These are phyloP conservation scores for Naumovozyma castellii DNA, from an alignment of 805 yeast genomes.

Conservation along the genomic window DNA sequence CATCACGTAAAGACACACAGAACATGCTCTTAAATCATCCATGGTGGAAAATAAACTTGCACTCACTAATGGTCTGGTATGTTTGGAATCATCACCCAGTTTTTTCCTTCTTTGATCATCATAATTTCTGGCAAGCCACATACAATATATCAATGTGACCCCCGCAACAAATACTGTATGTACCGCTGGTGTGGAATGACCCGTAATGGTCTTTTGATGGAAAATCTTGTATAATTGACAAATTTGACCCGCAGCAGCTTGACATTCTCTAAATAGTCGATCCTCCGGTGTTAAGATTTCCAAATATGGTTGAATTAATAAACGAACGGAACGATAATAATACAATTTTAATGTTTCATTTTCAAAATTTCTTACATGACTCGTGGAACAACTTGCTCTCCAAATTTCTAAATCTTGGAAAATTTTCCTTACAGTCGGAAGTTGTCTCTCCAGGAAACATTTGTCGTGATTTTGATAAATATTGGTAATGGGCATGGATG, in stretches of 20 bases:
- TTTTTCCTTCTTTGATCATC: slow-evolving; percentile 48
- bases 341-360: slow-evolving; percentile 50
- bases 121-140: slow-evolving; percentile 55
- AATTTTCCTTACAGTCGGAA: slow-evolving; percentile 42
- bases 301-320: slow-evolving; percentile 54
- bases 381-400: slow-evolving; percentile 38
- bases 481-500: not conserved
- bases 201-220: slow-evolving; percentile 51
- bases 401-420: slow-evolving; percentile 50
- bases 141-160: slow-evolving; percentile 53
- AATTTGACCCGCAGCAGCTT: slow-evolving; percentile 63
- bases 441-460: slow-evolving; percentile 29
- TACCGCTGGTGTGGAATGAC: slow-evolving; percentile 57
- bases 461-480: slow-evolving; percentile 5
- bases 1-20: slow-evolving; percentile 55
- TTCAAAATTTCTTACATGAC: slow-evolving; percentile 37
- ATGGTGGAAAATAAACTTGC: slow-evolving; percentile 45
- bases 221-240: slow-evolving; percentile 55
- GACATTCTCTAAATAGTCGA: slow-evolving; percentile 53
- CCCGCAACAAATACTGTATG: slow-evolving; percentile 65
- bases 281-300: slow-evolving; percentile 54
- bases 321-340: slow-evolving; percentile 50
- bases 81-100: slow-evolving; percentile 49
- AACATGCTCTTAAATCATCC: slow-evolving; percentile 58
- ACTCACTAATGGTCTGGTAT: slow-evolving; percentile 50